Evolutionary conservation across 225 moss, liverwort and hornwort species (phyloP).

Genomic region (Neckera pumila): DNA sequence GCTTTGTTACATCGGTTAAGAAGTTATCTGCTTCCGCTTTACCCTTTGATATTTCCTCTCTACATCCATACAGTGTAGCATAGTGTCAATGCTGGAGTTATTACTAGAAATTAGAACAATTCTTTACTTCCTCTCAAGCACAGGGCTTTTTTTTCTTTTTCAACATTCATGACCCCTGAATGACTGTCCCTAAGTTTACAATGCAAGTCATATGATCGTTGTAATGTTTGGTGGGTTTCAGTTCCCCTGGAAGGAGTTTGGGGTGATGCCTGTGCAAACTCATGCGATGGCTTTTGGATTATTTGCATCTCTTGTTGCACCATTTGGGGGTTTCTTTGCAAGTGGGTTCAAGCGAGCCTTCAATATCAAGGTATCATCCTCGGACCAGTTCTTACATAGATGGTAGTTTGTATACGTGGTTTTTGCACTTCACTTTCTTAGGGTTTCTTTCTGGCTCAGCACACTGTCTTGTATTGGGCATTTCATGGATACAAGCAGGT

Average conservation of each 20-base stretch:
- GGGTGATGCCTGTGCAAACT: conserved; percentile 85
- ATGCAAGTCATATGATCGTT: neutral
- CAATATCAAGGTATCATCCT: conserved; percentile 72
- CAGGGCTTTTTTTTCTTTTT: neutral
- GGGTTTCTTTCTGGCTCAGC: neutral
- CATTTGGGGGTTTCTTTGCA: conserved; percentile 99
- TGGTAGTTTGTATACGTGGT: neutral
- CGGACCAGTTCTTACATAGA: neutral
- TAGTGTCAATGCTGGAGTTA: neutral
- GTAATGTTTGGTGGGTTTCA: conserved; percentile 7
- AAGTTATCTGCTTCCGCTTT: neutral
- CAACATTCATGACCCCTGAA: neutral
- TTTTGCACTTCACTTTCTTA: neutral
- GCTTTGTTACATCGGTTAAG: neutral
- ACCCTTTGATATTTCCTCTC: neutral
- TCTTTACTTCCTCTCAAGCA: neutral
- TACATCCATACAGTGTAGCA: neutral
- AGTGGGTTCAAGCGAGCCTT: conserved; percentile 98
- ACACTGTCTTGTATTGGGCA: neutral
- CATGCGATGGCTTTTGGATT: conserved; percentile 92
- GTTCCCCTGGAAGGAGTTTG: conserved; percentile 70
- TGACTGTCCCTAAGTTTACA: neutral
- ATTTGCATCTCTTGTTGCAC: conserved; percentile 94
- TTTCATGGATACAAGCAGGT: neutral
- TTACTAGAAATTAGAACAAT: neutral